phyloP scores from a whole-genome alignment of 371 early-diverging fungal genomes.

The Cokeromyces recurvatus region DNA sequence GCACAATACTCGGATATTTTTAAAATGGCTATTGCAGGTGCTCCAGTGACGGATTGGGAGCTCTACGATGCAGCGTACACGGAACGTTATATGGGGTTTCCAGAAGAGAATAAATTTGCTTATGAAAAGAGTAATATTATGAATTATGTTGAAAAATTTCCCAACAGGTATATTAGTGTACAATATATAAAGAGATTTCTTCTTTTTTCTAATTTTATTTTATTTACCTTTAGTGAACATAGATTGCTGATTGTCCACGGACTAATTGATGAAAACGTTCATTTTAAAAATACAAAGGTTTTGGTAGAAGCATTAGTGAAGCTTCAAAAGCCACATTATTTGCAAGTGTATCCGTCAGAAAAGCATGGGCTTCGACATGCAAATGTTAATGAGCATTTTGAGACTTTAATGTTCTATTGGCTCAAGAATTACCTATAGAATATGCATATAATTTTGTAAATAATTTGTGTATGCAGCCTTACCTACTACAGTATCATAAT shows the following conservation, averaged over 20 bases:
- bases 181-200: background rate
- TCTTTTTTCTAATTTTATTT: background rate
- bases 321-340: constrained; percentile 54
- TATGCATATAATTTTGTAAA: too few species aligned
- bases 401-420: constrained; percentile 74
- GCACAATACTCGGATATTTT: constrained; percentile 62
- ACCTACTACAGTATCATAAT: too few species aligned
- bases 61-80: constrained; percentile 77
- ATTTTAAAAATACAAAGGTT: constrained; percentile 62
- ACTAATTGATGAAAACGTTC: constrained; percentile 81
- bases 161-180: constrained; percentile 9
- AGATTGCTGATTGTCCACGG: constrained; percentile 76
- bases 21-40: constrained; percentile 71
- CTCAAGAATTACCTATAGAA: constrained; percentile 54
- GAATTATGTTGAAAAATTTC: constrained; percentile 51
- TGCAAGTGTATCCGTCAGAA: constrained; percentile 71
- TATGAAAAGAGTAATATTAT: constrained; percentile 56
- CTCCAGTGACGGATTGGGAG: constrained; percentile 75
- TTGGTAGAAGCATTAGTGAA: constrained; percentile 57
- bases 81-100: constrained; percentile 74
- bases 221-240: constrained; percentile 39
- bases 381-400: constrained; percentile 75
- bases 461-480: too few species aligned
- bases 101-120: constrained; percentile 41
- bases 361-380: constrained; percentile 73